Base-by-base conservation (phyloP, 2,329 filamentous ascomycete species). In the Beauveria sp. region DNA sequence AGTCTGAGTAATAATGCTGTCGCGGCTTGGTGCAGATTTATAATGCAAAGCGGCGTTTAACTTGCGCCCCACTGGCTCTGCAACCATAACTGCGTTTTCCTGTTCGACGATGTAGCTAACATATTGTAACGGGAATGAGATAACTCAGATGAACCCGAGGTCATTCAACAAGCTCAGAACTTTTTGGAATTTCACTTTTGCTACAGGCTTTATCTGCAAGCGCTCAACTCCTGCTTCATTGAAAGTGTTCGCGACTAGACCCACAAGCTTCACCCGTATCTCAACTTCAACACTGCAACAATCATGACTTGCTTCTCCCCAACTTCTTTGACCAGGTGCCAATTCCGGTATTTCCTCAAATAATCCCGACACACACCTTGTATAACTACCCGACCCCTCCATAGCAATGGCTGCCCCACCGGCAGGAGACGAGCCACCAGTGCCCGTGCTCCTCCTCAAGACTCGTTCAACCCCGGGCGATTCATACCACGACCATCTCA, bases 401-500 rank as follows among this genome's bases (percentile, higher is more conserved):
- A 20, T 12, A n/a, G 12, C 18, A 43, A 47, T 60, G 49, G 28
- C 26, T n/a, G 14, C 20, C 18, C 24, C 38, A 26, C 6, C 46
- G 10, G 34, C 38, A 12, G 22, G 10, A 20, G 18, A 43, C 24
- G 14, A 28, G 30, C 60, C 52, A n/a, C 16, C 52, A 7, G 53
- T 61, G 2, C 60, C 60, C 1, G 74, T 95, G 24, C 77, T 93
- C 24, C 79, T 95, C 1, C 81, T 95, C 60, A 95, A 95, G 74
- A 93, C 90, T 3, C 87, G 82, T 68, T 93, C 90, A 0, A 79
- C 76, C 0, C 89, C 90, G 0, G 79, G 76, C 50, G 90, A 95
- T 71, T 81, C 83, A 9, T 95, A 95, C 70, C 81, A 89, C 66
- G 85, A 90, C 53, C 78, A 86, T 50, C 88, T 93, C 70, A 76